phyloP scores from a whole-genome alignment of 345 rosid genomes.

The Gossypium thurberi region DNA sequence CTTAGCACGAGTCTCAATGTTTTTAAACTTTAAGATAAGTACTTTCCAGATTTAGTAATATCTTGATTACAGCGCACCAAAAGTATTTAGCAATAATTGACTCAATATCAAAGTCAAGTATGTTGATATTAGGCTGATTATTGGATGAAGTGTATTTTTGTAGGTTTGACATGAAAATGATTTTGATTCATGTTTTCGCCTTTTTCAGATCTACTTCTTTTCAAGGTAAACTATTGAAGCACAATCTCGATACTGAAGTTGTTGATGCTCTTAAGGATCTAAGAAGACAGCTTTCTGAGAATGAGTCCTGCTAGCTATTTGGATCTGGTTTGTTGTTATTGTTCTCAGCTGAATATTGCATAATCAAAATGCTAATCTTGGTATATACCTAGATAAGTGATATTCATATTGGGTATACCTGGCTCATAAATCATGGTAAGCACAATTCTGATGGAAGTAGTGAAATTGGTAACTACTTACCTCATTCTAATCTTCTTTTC shows the following conservation, averaged over 20 bases:
- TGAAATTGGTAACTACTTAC: background rate
- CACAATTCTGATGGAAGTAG: background rate
- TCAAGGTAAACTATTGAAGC: conserved; percentile 74
- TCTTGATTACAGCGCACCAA: background rate
- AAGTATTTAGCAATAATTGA: background rate
- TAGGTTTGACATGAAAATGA: background rate
- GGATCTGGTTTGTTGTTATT: background rate
- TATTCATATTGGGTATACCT: background rate
- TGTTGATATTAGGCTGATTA: background rate
- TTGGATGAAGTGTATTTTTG: background rate
- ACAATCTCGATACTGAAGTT: conserved; percentile 84
- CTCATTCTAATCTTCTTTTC: background rate
- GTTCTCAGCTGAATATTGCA: background rate
- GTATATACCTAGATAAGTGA: background rate
- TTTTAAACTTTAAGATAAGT: background rate
- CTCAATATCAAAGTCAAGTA: background rate
- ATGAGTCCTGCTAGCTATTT: conserved; percentile 30
- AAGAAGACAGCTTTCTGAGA: conserved; percentile 56
- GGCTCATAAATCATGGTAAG: background rate
- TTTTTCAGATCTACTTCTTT: conserved; percentile 58
- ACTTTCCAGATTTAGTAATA: background rate
- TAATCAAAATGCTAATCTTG: conserved; percentile 1
- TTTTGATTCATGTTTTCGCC: conserved; percentile 6
- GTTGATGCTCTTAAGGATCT: conserved; percentile 82
- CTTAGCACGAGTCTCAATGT: background rate